Conservation (phyloP, 371 early-diverging fungal species). For the Ordospora pajunii region DNA sequence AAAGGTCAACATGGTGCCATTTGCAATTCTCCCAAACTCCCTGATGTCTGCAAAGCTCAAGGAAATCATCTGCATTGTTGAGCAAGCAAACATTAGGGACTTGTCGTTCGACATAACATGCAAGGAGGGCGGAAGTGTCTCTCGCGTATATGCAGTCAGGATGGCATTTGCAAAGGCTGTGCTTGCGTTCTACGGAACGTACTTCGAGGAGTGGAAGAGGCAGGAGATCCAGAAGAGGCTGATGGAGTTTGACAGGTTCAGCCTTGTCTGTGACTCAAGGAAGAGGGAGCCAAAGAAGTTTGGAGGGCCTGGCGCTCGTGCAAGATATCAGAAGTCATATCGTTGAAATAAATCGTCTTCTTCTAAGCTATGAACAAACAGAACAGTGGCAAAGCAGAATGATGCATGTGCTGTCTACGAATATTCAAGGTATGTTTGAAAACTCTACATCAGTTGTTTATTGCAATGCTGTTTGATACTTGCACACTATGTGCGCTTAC, state of each 20-base stretch:
- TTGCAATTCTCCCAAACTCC: constrained; percentile 86
- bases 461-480: background rate
- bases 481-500: background rate
- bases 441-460: background rate
- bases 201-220: constrained; percentile 95
- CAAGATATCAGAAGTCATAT: constrained; percentile 67
- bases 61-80: constrained; percentile 90
- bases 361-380: background rate
- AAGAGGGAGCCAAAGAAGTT: constrained; percentile 99
- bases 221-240: constrained; percentile 91
- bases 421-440: background rate
- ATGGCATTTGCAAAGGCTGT: constrained; percentile 97
- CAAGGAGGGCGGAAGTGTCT: constrained; percentile 75
- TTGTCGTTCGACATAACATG: constrained; percentile 92
- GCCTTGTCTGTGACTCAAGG: constrained; percentile 96
- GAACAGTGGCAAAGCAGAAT: background rate
- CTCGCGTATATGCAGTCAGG: constrained; percentile 92
- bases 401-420: background rate
- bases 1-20: constrained; percentile 89
- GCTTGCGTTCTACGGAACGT: constrained; percentile 97
- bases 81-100: constrained; percentile 82
- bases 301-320: constrained; percentile 98
- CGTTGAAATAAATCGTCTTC: constrained; percentile 53
- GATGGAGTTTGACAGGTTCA: constrained; percentile 87
- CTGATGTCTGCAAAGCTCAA: constrained; percentile 89